These are phyloP conservation scores for Fusarium annulatum DNA, from an alignment of 2,329 filamentous ascomycete genomes.

Conservation along the genomic window DNA sequence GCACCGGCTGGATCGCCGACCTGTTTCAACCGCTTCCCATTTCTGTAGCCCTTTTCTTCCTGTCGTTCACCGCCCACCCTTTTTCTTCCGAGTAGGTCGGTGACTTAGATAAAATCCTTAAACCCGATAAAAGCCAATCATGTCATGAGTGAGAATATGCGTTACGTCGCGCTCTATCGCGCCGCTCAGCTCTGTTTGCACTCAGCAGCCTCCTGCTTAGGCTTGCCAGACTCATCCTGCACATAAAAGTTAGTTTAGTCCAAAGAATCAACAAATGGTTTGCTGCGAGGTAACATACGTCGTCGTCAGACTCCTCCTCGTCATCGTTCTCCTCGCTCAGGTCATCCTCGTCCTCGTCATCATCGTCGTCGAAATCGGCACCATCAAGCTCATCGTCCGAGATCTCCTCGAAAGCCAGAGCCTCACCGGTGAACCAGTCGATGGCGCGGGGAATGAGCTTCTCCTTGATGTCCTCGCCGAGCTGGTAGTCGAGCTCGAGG, in stretches of 20 bases:
- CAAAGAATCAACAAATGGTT: not conserved
- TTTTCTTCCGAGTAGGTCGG: slow-evolving; percentile 35
- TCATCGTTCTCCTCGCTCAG: slow-evolving; percentile 87
- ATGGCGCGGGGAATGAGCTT: slow-evolving; percentile 98
- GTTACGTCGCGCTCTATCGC: slow-evolving; percentile 50
- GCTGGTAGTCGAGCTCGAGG: slow-evolving; percentile 97
- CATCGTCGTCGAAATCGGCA: slow-evolving; percentile 87
- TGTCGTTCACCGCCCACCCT: slow-evolving; percentile 37
- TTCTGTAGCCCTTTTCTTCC: slow-evolving; percentile 46
- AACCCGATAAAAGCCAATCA: slow-evolving; percentile 41
- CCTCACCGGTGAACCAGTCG: slow-evolving; percentile 99
- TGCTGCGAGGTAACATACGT: slow-evolving; percentile 61
- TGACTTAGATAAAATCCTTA: slow-evolving; percentile 41
- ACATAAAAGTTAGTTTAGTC: slow-evolving; percentile 28
- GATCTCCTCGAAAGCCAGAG: slow-evolving; percentile 94
- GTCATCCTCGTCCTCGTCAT: slow-evolving; percentile 93
- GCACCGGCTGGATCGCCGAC: slow-evolving; percentile 42
- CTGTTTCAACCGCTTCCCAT: slow-evolving; percentile 42
- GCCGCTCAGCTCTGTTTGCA: slow-evolving; percentile 89
- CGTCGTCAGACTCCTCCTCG: slow-evolving; percentile 82
- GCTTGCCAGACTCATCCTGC: slow-evolving; percentile 87
- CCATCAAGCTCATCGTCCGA: slow-evolving; percentile 85
- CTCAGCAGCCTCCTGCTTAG: slow-evolving; percentile 93
- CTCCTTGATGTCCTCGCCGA: slow-evolving; percentile 99
- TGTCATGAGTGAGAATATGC: slow-evolving; percentile 40